Evolutionary conservation across 176 grass and related monocot species (phyloP).

Genomic region (Triticum urartu): DNA sequence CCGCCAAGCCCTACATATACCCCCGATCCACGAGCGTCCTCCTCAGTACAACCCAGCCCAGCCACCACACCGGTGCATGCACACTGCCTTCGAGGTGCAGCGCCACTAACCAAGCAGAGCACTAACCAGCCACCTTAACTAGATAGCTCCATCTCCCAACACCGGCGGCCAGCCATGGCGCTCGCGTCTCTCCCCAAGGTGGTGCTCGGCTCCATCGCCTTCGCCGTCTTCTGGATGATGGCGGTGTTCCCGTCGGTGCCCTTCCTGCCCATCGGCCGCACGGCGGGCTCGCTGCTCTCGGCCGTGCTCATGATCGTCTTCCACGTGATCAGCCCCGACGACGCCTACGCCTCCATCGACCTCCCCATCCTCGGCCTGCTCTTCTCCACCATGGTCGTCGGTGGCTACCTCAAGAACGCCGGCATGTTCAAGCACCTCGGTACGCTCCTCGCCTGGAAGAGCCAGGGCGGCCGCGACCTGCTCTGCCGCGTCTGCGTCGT

Average conservation of each 20-base stretch:
- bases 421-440: conserved; percentile 91
- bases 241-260: conserved; percentile 96
- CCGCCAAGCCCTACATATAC: conserved; percentile 3
- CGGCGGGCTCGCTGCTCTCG: conserved; percentile 70
- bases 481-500: conserved; percentile 88
- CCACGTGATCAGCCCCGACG: conserved; percentile 65
- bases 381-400: conserved; percentile 93
- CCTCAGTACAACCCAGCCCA: neutral
- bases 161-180: conserved; percentile 24
- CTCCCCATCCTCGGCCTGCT: conserved; percentile 93
- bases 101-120: neutral
- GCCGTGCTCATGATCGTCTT: conserved; percentile 90
- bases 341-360: conserved; percentile 80
- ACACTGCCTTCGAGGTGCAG: too few relatives aligned
- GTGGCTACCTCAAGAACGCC: conserved; percentile 79
- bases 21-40: neutral
- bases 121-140: neutral
- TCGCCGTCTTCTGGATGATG: conserved; percentile 86
- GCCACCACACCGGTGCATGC: neutral
- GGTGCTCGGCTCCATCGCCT: conserved; percentile 60
- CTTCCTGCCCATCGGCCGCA: conserved; percentile 86
- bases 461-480: conserved; percentile 82
- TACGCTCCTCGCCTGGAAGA: conserved; percentile 61
- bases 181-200: conserved; percentile 43
- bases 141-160: neutral